Percentiles rank a stretch among this genome's conserved stretches.
These are phyloP conservation scores for Pyrus hybrid DNA, from an alignment of 331 rosid genomes.

Conservation along the genomic window DNA sequence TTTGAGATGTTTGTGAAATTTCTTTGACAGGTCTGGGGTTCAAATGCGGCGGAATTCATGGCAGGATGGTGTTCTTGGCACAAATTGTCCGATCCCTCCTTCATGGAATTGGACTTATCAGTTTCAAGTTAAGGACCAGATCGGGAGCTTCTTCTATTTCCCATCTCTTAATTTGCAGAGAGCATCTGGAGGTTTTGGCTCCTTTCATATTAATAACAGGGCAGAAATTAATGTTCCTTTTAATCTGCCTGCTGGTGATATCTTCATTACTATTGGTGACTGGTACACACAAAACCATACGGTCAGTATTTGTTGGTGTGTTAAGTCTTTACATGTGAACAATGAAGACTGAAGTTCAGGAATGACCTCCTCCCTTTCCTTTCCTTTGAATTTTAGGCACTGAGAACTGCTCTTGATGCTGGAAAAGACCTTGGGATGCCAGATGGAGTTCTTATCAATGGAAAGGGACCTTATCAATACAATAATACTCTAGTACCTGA, in stretches of 20 bases:
- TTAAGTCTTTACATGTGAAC: conserved; percentile 6
- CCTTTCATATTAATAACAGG: conserved; percentile 60
- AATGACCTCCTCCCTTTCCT: neutral
- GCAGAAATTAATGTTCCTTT: conserved; percentile 54
- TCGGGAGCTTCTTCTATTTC: conserved; percentile 89
- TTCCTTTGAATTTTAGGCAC: conserved; percentile 31
- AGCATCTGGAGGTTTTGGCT: conserved; percentile 95
- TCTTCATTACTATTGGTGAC: conserved; percentile 65
- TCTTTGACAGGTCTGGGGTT: conserved; percentile 61
- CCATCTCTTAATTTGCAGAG: conserved; percentile 77
- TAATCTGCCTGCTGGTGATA: conserved; percentile 62
- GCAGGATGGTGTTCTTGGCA: conserved; percentile 91
- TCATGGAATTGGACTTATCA: conserved; percentile 66
- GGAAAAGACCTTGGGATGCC: conserved; percentile 80
- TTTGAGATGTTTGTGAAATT: conserved; percentile 8
- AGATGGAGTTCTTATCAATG: conserved; percentile 93
- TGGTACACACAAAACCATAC: conserved; percentile 62
- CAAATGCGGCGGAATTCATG: conserved; percentile 81
- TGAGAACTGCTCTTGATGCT: conserved; percentile 46
- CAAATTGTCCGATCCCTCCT: conserved; percentile 89
- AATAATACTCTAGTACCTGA: conserved; percentile 64
- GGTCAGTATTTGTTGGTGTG: conserved; percentile 31
- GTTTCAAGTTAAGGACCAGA: conserved; percentile 83
- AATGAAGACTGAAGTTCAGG: neutral
- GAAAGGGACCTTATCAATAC: conserved; percentile 84